Conservation (phyloP, 2,329 filamentous ascomycete genomes). For the Phyllosticta citrichinensis region DNA sequence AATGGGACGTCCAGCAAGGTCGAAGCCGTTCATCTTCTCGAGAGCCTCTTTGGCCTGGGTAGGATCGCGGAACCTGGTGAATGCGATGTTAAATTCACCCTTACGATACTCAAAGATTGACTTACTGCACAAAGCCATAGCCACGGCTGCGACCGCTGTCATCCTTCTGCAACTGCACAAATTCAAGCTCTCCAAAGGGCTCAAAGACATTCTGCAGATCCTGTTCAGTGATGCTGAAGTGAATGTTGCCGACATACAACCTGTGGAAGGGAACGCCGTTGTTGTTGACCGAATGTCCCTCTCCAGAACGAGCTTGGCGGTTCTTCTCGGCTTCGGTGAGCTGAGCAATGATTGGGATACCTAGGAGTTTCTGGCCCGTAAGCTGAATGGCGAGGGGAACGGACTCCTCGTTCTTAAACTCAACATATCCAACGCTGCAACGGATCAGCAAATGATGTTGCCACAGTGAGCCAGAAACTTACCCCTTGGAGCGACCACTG, state of each 20-base stretch:
- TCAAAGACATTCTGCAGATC: conserved; percentile 95
- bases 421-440: conserved; percentile 89
- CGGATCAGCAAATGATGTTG: conserved; percentile 27
- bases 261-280: conserved; percentile 93
- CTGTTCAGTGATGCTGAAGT: conserved; percentile 96
- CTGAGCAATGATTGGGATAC: conserved; percentile 97
- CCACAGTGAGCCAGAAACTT: conserved; percentile 27
- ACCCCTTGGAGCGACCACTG: conserved; percentile 96
- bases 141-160: conserved; percentile 83
- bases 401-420: conserved; percentile 94
- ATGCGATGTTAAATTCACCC: conserved; percentile 14
- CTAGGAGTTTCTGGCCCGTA: conserved; percentile 96
- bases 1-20: conserved; percentile 92
- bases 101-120: conserved; percentile 18
- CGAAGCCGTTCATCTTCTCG: conserved; percentile 99
- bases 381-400: conserved; percentile 90
- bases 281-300: conserved; percentile 53
- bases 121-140: conserved; percentile 98
- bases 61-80: conserved; percentile 73
- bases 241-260: conserved; percentile 97
- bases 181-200: conserved; percentile 94
- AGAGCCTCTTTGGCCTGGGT: conserved; percentile 86
- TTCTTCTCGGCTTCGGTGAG: conserved; percentile 99
- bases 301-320: conserved; percentile 79
- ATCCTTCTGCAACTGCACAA: conserved; percentile 95